Evolutionary conservation across 208 protist genomes (phyloP), one percentile per base, ranked within the genome.

Genomic region (Paratrypanosoma confusum): DNA sequence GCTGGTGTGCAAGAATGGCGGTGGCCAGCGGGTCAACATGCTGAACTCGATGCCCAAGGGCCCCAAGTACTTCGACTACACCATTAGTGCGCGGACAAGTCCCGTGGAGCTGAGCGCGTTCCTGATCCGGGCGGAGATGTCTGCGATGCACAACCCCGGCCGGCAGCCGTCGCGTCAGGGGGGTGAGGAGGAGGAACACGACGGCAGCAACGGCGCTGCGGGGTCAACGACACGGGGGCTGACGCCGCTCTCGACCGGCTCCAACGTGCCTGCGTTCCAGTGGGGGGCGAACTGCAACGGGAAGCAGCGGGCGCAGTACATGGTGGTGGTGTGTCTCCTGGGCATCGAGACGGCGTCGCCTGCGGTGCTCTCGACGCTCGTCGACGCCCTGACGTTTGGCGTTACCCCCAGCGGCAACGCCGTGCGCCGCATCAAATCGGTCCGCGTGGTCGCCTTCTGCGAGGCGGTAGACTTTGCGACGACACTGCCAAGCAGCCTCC

Each of bases 391-490:
- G n/a, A 49, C 46, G 16, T 76, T 87, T 42, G 57, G 57, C 16
- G 21, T 58, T 3, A 49, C 71, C 57, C 21, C 41, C 48, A 40
- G 46, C 25, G 45, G 59, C 50, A 44, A 48, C 20, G 24, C 32
- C 10, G 52, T 51, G 36, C 29, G 45, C 11, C 14, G 32, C 11
- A 57, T 75, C 38, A 60, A 60, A 8, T 65, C 49, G 10, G 38
- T 92, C 26, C 83, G 75, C 48, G 69, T 92, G 39, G 73, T 92
- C 25, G 78, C 79, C 26, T 92, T 86, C 44, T 86, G 74, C 28
- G 57, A 72, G 36, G 55, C 68, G 21, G 62, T 59, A 11, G 50
- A 40, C 35, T 84, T 70, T 57, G 61, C 59, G 0, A 38, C 61
- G 28, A 43, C 69, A 28, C 58, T 92, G n/a, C 66, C 83, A 4